Conservation (phyloP, 2,329 filamentous ascomycete species). For the Penicillium fuscoglaucum region DNA sequence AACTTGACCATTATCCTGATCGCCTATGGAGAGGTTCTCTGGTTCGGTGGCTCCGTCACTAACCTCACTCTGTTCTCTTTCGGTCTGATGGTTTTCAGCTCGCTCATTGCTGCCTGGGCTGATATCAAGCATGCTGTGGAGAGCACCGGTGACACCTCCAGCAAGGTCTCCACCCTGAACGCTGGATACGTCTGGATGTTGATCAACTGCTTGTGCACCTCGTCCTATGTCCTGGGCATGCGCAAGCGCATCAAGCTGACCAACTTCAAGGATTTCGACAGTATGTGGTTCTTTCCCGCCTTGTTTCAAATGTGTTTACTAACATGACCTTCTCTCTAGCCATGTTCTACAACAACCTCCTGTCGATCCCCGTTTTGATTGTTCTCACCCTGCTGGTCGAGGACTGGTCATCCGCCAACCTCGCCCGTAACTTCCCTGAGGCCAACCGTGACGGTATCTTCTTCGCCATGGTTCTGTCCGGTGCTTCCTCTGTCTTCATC, state of each 20-base stretch:
- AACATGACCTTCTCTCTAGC: conserved; percentile 55
- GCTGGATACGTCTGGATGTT: conserved; percentile 98
- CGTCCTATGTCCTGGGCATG: conserved; percentile 87
- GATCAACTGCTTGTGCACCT: conserved; percentile 92
- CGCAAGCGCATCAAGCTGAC: conserved; percentile 98
- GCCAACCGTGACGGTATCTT: conserved; percentile 77
- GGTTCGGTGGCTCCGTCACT: conserved; percentile 93
- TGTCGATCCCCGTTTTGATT: conserved; percentile 90
- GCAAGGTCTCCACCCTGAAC: conserved; percentile 84
- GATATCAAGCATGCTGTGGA: conserved; percentile 85
- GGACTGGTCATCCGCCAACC: conserved; percentile 86
- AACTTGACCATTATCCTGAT: conserved; percentile 99
- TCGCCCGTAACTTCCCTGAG: conserved; percentile 83
- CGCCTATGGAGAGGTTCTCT: conserved; percentile 95
- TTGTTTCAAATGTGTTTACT: not conserved
- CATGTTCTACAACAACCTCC: conserved; percentile 99
- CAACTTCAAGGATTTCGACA: conserved; percentile 99
- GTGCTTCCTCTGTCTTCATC: conserved; percentile 91
- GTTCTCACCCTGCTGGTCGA: conserved; percentile 78
- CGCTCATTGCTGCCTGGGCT: conserved; percentile 92
- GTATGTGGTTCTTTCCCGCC: conserved; percentile 59
- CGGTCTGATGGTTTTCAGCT: conserved; percentile 93
- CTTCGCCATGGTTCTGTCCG: conserved; percentile 89
- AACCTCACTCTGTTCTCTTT: conserved; percentile 88
- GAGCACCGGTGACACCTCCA: conserved; percentile 65